These are phyloP conservation scores for Isabelozyma heimii DNA, from an alignment of 805 yeast species.

Conservation along the genomic window DNA sequence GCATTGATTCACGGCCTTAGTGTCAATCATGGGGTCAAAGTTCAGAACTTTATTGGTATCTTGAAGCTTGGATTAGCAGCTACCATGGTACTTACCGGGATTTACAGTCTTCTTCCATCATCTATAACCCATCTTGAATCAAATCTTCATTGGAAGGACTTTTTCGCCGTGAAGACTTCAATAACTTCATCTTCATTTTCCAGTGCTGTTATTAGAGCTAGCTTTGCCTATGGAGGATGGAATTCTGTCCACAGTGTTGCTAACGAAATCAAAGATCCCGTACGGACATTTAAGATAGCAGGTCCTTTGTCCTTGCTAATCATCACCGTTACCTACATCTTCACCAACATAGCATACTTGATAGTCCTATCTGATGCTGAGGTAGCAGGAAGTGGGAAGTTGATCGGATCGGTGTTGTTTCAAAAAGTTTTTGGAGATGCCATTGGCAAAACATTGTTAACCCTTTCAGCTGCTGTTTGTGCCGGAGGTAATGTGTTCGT, in stretches of 20 bases:
- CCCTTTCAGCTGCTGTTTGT: conserved; percentile 57
- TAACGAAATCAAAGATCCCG: conserved; percentile 60
- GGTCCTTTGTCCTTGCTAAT: conserved; percentile 54
- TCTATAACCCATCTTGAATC: conserved; percentile 43
- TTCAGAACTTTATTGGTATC: conserved; percentile 63
- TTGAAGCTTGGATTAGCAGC: conserved; percentile 55
- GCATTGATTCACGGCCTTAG: conserved; percentile 55
- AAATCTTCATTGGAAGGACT: conserved; percentile 31
- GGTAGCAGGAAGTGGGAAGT: conserved; percentile 51
- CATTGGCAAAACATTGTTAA: conserved; percentile 52
- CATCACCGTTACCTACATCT: conserved; percentile 46
- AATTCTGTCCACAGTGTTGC: conserved; percentile 58
- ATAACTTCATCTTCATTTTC: conserved; percentile 47
- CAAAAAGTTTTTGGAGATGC: conserved; percentile 52
- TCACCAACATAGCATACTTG: conserved; percentile 56
- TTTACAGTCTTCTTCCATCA: conserved; percentile 51
- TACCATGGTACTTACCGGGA: conserved; percentile 55
- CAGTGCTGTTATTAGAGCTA: conserved; percentile 54
- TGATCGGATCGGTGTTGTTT: conserved; percentile 58
- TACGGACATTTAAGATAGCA: conserved; percentile 54
- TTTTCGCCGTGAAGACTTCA: conserved; percentile 28
- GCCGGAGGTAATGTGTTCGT: conserved; percentile 64
- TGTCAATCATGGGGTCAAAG: conserved; percentile 53
- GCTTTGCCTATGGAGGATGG: conserved; percentile 66
- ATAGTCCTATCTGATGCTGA: conserved; percentile 54